Percentiles rank a stretch among this genome's conserved stretches.
Conservation (phyloP, 306 rosid genomes). For the Trichosanthes cucumerina region DNA sequence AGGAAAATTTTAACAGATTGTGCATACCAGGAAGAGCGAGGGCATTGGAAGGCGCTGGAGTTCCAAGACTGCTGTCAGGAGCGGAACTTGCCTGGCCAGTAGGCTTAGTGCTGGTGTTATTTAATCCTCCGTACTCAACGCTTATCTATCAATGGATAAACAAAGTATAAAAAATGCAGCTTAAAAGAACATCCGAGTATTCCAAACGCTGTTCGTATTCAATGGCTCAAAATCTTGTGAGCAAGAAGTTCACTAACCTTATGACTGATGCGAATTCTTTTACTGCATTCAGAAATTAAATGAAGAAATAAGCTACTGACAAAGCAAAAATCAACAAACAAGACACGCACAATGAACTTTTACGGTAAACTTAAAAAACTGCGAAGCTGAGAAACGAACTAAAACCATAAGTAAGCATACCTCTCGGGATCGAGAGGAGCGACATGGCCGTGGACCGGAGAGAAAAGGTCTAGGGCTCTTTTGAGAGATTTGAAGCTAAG, state of each 20-base stretch:
- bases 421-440: constrained; percentile 65
- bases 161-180: constrained; percentile 1
- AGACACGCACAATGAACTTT: not conserved
- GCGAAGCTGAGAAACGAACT: not conserved
- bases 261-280: constrained; percentile 51
- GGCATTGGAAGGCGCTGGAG: constrained; percentile 38
- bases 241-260: constrained; percentile 51
- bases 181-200: not conserved
- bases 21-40: constrained; percentile 77
- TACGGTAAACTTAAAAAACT: not conserved
- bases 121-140: constrained; percentile 63
- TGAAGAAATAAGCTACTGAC: not conserved
- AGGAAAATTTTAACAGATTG: not conserved
- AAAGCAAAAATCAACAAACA: not conserved
- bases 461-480: constrained; percentile 88
- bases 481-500: constrained; percentile 89
- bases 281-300: constrained; percentile 32
- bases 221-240: not conserved
- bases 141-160: constrained; percentile 29
- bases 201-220: not conserved
- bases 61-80: constrained; percentile 23
- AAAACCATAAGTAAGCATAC: constrained; percentile 14
- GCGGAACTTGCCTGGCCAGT: constrained; percentile 26
- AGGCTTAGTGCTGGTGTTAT: constrained; percentile 31
- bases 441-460: constrained; percentile 58